phyloP scores from a whole-genome alignment of 2,329 filamentous ascomycete genomes.

The Grosmannia penicillata region DNA sequence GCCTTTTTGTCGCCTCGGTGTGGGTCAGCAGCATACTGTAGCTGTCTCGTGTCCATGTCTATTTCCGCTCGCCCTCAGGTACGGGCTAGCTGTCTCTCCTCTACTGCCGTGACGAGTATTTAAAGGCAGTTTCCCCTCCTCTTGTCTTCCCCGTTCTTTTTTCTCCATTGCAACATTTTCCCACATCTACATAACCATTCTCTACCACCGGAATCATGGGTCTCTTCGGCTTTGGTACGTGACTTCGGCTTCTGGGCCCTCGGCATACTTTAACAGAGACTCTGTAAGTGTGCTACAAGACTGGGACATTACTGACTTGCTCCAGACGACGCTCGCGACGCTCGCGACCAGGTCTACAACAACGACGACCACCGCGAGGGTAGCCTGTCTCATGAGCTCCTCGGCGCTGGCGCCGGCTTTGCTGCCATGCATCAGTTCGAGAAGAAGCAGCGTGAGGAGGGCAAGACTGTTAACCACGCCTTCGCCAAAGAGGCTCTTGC shows the following conservation, averaged over 20 bases:
- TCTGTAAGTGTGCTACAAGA: no score
- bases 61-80: no score
- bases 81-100: no score
- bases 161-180: no score
- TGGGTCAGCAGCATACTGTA: no score
- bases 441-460: constrained; percentile 56
- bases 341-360: constrained; percentile 29
- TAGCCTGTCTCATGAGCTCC: constrained; percentile 55
- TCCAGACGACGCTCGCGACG: constrained; percentile 24
- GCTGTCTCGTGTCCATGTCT: no score
- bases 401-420: constrained; percentile 65
- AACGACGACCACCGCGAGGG: constrained; percentile 34
- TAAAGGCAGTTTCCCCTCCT: no score
- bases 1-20: no score
- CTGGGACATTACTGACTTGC: neutral
- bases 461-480: constrained; percentile 54
- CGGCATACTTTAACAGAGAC: no score
- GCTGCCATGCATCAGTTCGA: constrained; percentile 70
- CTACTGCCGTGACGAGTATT: no score
- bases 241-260: neutral
- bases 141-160: no score
- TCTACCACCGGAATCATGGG: constrained; percentile 8
- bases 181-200: neutral
- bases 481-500: constrained; percentile 68
- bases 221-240: constrained; percentile 10